A percentile compares a stretch with the other conserved stretches of the same genome.
phyloP scores from a whole-genome alignment of 2,329 filamentous ascomycete genomes.

The Moelleriella libera region DNA sequence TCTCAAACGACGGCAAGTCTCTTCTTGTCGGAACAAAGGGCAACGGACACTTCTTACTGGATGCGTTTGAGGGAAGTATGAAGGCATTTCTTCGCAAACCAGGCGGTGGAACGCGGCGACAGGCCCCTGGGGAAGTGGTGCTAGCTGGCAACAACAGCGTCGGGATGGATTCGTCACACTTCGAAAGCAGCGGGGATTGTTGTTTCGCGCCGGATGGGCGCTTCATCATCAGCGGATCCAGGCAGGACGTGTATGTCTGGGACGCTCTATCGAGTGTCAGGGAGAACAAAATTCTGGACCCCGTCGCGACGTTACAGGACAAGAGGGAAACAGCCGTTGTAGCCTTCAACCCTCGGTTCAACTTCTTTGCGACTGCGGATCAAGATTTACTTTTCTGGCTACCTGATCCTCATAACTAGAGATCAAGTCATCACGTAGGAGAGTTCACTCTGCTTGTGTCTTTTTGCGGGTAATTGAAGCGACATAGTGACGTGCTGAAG shows the following conservation, averaged over 20 bases:
- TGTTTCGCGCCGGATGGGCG: constrained; percentile 84
- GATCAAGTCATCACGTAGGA: neutral
- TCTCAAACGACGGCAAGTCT: constrained; percentile 88
- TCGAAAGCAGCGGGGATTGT: constrained; percentile 59
- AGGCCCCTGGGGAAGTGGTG: constrained; percentile 37
- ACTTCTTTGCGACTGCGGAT: constrained; percentile 83
- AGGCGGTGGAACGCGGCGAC: constrained; percentile 35
- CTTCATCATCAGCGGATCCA: constrained; percentile 70
- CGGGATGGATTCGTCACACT: constrained; percentile 20
- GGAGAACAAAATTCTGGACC: constrained; percentile 46
- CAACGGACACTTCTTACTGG: constrained; percentile 78
- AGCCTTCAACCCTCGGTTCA: constrained; percentile 81
- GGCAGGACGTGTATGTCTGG: constrained; percentile 72
- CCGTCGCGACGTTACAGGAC: constrained; percentile 50
- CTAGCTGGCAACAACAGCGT: constrained; percentile 8
- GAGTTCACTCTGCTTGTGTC: no score
- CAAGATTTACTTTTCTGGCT: constrained; percentile 71
- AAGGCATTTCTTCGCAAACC: constrained; percentile 57
- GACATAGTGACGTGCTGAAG: no score
- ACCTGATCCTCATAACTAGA: constrained; percentile 42
- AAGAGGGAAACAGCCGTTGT: constrained; percentile 59
- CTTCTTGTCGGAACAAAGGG: constrained; percentile 75
- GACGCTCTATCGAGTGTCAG: constrained; percentile 50
- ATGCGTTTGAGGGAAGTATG: constrained; percentile 74
- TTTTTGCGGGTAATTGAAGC: no score